Conservation (phyloP, 345 rosid species). For the Tarenaya hassleriana region DNA sequence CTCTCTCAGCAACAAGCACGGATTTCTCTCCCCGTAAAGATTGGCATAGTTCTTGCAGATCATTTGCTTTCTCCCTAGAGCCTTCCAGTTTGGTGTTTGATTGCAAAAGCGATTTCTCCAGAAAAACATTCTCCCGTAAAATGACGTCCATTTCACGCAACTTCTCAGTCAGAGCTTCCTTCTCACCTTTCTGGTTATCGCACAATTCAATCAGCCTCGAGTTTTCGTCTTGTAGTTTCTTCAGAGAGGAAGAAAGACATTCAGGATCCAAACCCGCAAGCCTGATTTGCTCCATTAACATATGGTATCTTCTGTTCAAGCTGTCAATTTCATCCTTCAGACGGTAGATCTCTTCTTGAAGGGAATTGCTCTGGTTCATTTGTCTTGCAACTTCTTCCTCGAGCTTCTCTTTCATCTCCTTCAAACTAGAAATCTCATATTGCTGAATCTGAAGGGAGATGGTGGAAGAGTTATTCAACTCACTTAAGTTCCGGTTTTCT, state of each 20-base stretch:
- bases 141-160: slow-evolving; percentile 46
- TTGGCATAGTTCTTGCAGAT: slow-evolving; percentile 54
- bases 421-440: slow-evolving; percentile 48
- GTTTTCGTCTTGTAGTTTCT: slow-evolving; percentile 62
- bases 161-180: slow-evolving; percentile 41
- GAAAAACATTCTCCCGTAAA: slow-evolving; percentile 45
- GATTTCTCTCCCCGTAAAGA: slow-evolving; percentile 68
- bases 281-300: slow-evolving; percentile 55
- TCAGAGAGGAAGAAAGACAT: slow-evolving; percentile 44
- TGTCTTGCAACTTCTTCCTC: slow-evolving; percentile 61
- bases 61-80: slow-evolving; percentile 46
- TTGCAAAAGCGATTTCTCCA: slow-evolving; percentile 68
- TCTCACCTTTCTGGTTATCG: slow-evolving; percentile 42
- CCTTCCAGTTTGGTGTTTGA: slow-evolving; percentile 67
- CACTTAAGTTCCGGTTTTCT: slow-evolving; percentile 43
- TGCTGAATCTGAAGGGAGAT: slow-evolving; percentile 39
- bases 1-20: slow-evolving; percentile 57
- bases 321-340: slow-evolving; percentile 63
- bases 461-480: slow-evolving; percentile 43
- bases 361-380: slow-evolving; percentile 42
- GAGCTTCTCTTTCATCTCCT: slow-evolving; percentile 59
- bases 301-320: slow-evolving; percentile 48
- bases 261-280: slow-evolving; percentile 55
- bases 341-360: slow-evolving; percentile 64
- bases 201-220: slow-evolving; percentile 50